Conservation (phyloP, 352 stramenopile genomes). For the Globisporangium parvum region DNA sequence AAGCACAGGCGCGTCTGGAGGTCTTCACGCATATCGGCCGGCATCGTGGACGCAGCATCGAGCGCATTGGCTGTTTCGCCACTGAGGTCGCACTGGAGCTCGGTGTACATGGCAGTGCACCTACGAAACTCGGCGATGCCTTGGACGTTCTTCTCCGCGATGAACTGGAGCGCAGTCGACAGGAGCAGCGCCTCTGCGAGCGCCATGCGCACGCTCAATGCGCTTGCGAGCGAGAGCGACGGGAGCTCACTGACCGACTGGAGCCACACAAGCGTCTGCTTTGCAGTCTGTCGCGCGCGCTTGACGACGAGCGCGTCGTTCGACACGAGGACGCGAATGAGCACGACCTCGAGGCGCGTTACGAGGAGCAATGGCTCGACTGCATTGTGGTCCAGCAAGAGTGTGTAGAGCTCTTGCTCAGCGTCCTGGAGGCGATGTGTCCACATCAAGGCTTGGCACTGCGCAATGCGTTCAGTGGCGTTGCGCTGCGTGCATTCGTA, state of each 20-base stretch:
- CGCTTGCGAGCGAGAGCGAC: conserved; percentile 24
- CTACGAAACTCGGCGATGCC: conserved; percentile 23
- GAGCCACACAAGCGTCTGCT: conserved; percentile 22
- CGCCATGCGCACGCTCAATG: conserved; percentile 14
- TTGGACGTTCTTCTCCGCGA: conserved; percentile 21
- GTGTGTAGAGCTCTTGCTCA: conserved; percentile 2
- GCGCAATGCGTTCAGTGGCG: conserved; percentile 14
- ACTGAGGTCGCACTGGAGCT: conserved; percentile 18
- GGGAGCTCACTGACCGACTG: conserved; percentile 22
- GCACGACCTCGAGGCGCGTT: conserved; percentile 22
- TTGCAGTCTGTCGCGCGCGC: conserved; percentile 16
- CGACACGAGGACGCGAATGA: conserved; percentile 29
- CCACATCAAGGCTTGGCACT: conserved; percentile 25
- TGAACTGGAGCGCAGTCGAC: conserved; percentile 19
- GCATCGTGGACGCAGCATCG: conserved; percentile 6
- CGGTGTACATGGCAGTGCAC: conserved; percentile 18
- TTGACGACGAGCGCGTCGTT: conserved; percentile 25
- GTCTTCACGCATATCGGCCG: conserved; percentile 1
- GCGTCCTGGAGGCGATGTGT: conserved; percentile 20
- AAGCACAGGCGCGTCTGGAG: conserved; percentile 23
- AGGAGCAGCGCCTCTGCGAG: conserved; percentile 30
- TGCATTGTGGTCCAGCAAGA: conserved; percentile 8
- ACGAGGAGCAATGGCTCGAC: conserved; percentile 23
- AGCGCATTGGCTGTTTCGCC: background rate
- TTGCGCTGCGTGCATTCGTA: background rate